Conservation (phyloP, 345 rosid species). For the Salix dunnii region DNA sequence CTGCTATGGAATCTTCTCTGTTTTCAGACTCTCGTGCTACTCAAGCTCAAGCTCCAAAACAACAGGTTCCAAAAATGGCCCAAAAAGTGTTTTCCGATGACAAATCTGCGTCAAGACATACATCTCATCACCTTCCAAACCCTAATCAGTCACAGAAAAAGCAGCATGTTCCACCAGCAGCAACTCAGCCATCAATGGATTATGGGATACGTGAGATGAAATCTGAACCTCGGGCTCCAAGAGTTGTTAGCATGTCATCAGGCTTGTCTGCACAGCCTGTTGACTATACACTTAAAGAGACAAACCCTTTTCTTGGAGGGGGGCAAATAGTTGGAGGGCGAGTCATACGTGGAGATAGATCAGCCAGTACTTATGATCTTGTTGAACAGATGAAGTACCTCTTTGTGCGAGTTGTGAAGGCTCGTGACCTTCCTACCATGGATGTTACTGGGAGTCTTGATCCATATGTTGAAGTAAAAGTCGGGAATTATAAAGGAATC, state of each 20-base stretch:
- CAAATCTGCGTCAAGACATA: constrained; percentile 33
- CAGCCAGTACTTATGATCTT: constrained; percentile 27
- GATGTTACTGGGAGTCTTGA: constrained; percentile 33
- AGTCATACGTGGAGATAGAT: constrained; percentile 36
- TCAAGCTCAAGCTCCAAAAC: constrained; percentile 23
- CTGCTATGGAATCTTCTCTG: constrained; percentile 43
- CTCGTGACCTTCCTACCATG: constrained; percentile 27
- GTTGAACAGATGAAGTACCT: constrained; percentile 34
- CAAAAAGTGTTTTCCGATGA: constrained; percentile 19
- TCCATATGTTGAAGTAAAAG: constrained; percentile 33
- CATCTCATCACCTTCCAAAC: constrained; percentile 48
- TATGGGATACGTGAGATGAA: constrained; percentile 47
- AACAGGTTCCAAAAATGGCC: constrained; percentile 10
- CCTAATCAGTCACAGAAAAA: constrained; percentile 26
- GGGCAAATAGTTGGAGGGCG: constrained; percentile 63
- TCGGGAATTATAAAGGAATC: constrained; percentile 29
- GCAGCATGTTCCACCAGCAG: constrained; percentile 21
- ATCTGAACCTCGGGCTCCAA: constrained; percentile 44
- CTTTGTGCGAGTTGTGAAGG: constrained; percentile 26
- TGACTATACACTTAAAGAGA: constrained; percentile 28
- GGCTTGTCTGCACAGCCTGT: constrained; percentile 39
- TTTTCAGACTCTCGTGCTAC: constrained; percentile 28
- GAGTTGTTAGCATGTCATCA: constrained; percentile 32
- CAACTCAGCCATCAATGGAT: constrained; percentile 26
- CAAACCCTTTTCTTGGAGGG: constrained; percentile 31